Evolutionary conservation across 2,329 filamentous ascomycete species (phyloP), one percentile per base, ranked within the genome.

Genomic region (Xylaria sp.): DNA sequence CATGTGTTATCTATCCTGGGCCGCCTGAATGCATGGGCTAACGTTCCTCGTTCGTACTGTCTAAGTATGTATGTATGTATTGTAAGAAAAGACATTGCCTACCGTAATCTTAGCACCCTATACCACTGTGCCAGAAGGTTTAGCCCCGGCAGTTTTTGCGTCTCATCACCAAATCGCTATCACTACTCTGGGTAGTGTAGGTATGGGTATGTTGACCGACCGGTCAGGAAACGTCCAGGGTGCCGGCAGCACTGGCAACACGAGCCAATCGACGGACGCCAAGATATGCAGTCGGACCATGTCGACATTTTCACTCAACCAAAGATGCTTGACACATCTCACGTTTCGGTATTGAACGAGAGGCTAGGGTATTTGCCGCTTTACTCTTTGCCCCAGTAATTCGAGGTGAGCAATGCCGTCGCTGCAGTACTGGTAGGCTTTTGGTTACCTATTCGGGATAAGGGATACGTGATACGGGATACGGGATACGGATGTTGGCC

Each of bases 161-260:
- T 54, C 48, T 58, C 43, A 54, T 57, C 44, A 46, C 37, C 41
- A 51, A 47, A 60, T 41, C 21, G 19, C 52, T 46, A 38, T 55
- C 35, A 17, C 46, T 37, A 35, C 29, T 11, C 29, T 35, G 59
- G 41, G 29, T 27, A 29, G 11, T 49, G 41, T 35, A n/a, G n/a
- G n/a, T n/a, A n/a, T n/a, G n/a, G 23, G 54, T 27, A 56, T 23
- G 33, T 46, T 61, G 63, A 66, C 61, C 61, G 63, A 61, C 57
- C 63, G 63, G 63, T 66, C 63, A 66, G 55, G 51, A 49, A 31
- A 51, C 21, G 44, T 29, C 63, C 58, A 40, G 63, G 60, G 37
- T 63, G n/a, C 25, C 29, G 21, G 56, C 44, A 47, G 33, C 57
- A 49, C 10, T 29, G 17, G 33, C 17, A 17, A 11, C 27, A 25